Conservation (phyloP, 2,329 filamentous ascomycete species). For the Rhinocladiella mackenziei region DNA sequence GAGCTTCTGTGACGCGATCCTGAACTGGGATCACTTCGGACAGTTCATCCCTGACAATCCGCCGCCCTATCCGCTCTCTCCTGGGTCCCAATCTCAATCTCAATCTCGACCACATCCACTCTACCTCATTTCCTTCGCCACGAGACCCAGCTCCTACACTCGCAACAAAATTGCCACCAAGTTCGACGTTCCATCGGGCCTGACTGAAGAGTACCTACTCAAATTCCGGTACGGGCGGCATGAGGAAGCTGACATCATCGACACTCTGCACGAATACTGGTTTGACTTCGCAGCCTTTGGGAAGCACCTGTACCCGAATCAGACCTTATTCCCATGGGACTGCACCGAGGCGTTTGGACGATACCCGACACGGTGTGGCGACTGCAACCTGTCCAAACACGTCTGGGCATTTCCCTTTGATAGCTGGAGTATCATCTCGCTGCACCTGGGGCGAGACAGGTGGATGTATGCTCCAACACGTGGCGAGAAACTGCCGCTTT, state of each 20-base stretch:
- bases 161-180: conserved; percentile 33
- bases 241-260: conserved; percentile 44
- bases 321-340: conserved; percentile 47
- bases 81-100: too few species aligned
- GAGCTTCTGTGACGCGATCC: conserved; percentile 38
- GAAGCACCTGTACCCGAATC: conserved; percentile 39
- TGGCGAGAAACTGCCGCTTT: too few species aligned
- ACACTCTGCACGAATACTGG: conserved; percentile 46
- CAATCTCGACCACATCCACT: conserved; percentile 19
- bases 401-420: conserved; percentile 46
- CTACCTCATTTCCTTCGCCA: conserved; percentile 44
- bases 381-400: conserved; percentile 46
- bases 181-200: conserved; percentile 39
- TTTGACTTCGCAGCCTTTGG: conserved; percentile 45
- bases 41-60: not conserved
- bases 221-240: conserved; percentile 40
- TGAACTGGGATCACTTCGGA: conserved; percentile 34
- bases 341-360: conserved; percentile 45
- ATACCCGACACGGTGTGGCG: conserved; percentile 38
- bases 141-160: conserved; percentile 30
- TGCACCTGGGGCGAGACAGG: conserved; percentile 39
- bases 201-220: conserved; percentile 45
- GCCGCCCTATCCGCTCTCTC: too few species aligned
- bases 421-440: conserved; percentile 42
- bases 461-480: conserved; percentile 40